Evolutionary conservation across 441 rosid genomes (phyloP).

Genomic region (Isatis lusitanica): DNA sequence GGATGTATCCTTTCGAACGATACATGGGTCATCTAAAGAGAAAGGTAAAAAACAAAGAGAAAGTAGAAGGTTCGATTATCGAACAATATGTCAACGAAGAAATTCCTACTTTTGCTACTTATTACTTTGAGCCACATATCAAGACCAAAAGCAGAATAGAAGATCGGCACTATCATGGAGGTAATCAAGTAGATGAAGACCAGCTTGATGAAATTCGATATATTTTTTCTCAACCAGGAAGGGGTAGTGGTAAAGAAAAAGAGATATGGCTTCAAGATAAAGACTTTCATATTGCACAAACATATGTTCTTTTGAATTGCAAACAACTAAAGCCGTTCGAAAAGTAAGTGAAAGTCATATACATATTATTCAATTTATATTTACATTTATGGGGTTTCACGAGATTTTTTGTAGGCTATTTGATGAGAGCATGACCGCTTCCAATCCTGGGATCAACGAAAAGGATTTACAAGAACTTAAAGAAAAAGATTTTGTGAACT

Average conservation of each 20-base stretch:
- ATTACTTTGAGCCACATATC: slow-evolving; percentile 3
- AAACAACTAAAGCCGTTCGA: neutral
- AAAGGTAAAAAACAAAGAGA: neutral
- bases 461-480: neutral
- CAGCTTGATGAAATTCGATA: neutral
- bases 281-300: neutral
- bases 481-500: neutral
- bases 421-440: neutral
- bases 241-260: neutral
- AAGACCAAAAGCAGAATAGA: neutral
- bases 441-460: neutral
- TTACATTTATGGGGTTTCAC: neutral
- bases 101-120: neutral
- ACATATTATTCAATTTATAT: neutral
- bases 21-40: neutral
- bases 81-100: neutral
- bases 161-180: neutral
- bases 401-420: neutral
- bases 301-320: neutral
- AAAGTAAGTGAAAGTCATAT: neutral
- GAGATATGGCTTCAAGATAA: neutral
- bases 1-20: neutral
- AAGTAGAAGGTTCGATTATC: neutral
- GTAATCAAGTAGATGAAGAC: neutral
- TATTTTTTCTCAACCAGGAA: neutral